Base-by-base conservation (phyloP, 352 stramenopile species). In the Plasmopara halstedii region DNA sequence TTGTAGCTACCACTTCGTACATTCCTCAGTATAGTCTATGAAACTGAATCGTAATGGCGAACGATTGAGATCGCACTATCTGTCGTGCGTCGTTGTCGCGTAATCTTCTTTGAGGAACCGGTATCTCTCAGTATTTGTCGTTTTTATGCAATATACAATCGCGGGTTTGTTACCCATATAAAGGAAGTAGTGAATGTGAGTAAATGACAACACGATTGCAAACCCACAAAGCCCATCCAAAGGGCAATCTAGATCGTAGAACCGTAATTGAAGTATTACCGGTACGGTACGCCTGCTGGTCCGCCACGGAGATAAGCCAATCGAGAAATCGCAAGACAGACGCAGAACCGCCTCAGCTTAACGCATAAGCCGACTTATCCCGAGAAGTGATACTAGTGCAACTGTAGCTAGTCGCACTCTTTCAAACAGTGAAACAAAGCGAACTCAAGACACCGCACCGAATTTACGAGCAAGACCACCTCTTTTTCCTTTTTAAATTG, bases 281-380 rank as follows among this genome's bases (percentile, higher is more conserved):
- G 25, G 25, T 29, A 29, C 25, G 7, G 11, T 29, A 6, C 25
- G 25, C 11, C 11, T 29, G 25, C 6, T 6, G 26, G 23, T 34
- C 54, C 14, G 17, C 14, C 18, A 40, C 18, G 25, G 15, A 45
- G 7, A 19, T 37, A 55, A 53, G 42, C 32, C 42, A 54, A 61
- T 32, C 54, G 53, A 40, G 34, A 40, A 40, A 21, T 40, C 34
- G 34, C 34, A 18, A 48, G 53, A 63, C 47, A 67, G 54, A 54
- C 48, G 43, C 35, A 27, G 55, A 53, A 46, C 55, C 55, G 33
- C 42, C 42, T 42, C 50, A 35, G 36, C 67, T 49, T 46, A 62
- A 20, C 51, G 33, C 42, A 44, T 44, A 31, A 46, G 29, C 45
- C 37, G 25, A 23, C 46, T 11, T 10, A 57, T 13, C 15, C 43